phyloP scores from a whole-genome alignment of 495 filamentous ascomycete genomes.

The Alectoria sarmentosa region DNA sequence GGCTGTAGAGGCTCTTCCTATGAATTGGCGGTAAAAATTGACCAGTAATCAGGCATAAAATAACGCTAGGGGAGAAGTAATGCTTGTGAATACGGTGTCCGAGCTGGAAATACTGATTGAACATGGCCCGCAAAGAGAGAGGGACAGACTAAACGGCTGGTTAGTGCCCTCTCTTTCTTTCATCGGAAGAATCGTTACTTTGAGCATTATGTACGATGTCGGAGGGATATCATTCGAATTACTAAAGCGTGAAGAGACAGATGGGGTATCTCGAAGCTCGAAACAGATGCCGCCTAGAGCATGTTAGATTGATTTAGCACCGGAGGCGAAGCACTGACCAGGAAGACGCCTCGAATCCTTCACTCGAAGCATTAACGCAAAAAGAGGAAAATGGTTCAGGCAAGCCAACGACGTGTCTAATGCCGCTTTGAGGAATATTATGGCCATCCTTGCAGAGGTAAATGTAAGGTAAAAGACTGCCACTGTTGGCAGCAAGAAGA shows the following conservation, averaged over 20 bases:
- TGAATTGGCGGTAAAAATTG: conserved; percentile 89
- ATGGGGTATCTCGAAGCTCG: conserved; percentile 71
- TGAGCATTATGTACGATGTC: conserved; percentile 72
- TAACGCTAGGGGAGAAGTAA: conserved; percentile 81
- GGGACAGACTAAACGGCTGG: conserved; percentile 62
- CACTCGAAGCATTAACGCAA: conserved; percentile 91
- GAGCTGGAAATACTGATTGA: conserved; percentile 94
- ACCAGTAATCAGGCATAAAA: conserved; percentile 81
- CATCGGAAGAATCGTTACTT: conserved; percentile 42
- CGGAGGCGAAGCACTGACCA: conserved; percentile 39
- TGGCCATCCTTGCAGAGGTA: conserved; percentile 85
- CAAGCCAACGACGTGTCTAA: conserved; percentile 89
- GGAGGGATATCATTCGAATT: conserved; percentile 33
- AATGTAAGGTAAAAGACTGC: conserved; percentile 97
- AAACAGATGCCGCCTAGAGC: conserved; percentile 75
- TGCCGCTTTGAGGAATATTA: conserved; percentile 82
- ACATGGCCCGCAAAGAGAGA: conserved; percentile 84
- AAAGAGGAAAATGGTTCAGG: conserved; percentile 96
- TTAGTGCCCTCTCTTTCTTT: neutral
- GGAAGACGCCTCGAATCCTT: conserved; percentile 90
- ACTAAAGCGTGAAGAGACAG: conserved; percentile 31
- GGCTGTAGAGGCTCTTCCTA: conserved; percentile 86
- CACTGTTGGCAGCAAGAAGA: conserved; percentile 92
- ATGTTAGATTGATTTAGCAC: conserved; percentile 4
- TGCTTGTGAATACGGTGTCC: conserved; percentile 88